Evolutionary conservation across 345 rosid species (phyloP).

Genomic region (Euphorbia tirucalli): DNA sequence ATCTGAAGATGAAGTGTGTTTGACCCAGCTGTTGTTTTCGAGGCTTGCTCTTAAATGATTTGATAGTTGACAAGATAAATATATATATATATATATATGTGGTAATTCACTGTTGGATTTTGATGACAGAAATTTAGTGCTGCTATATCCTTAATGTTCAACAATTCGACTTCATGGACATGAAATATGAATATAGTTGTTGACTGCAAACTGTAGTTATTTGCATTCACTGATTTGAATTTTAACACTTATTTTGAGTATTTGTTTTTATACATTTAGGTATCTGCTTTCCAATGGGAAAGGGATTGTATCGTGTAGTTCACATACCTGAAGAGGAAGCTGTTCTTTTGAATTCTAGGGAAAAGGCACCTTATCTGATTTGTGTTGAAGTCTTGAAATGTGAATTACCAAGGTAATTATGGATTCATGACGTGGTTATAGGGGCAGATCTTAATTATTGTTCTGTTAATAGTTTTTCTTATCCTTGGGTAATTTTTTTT

Average conservation of each 20-base stretch:
- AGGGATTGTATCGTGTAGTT: conserved; percentile 86
- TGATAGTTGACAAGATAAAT: not conserved
- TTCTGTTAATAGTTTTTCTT: not conserved
- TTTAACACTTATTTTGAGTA: conserved; percentile 3
- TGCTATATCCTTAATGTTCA: not conserved
- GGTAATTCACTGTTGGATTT: not conserved
- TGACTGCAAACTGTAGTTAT: not conserved
- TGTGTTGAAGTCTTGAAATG: conserved; percentile 87
- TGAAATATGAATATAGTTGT: not conserved
- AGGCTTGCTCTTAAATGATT: not conserved
- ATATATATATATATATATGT: not conserved
- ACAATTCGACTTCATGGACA: not conserved
- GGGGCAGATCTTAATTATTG: not conserved
- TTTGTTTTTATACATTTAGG: conserved; percentile 49
- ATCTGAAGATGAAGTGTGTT: not conserved
- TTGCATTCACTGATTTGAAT: not conserved
- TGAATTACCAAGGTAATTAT: conserved; percentile 67
- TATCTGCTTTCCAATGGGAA: conserved; percentile 97
- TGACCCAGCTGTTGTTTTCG: not conserved
- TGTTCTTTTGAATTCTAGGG: conserved; percentile 96
- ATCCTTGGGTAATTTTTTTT: conserved; percentile 19
- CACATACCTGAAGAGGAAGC: conserved; percentile 99
- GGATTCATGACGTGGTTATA: not conserved
- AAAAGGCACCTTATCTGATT: conserved; percentile 96
- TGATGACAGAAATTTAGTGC: not conserved